Percentiles rank a stretch among this genome's conserved stretches.
Evolutionary conservation across 768 basidiomycete species (phyloP).

Genomic region (Podaxis carcinomalis): DNA sequence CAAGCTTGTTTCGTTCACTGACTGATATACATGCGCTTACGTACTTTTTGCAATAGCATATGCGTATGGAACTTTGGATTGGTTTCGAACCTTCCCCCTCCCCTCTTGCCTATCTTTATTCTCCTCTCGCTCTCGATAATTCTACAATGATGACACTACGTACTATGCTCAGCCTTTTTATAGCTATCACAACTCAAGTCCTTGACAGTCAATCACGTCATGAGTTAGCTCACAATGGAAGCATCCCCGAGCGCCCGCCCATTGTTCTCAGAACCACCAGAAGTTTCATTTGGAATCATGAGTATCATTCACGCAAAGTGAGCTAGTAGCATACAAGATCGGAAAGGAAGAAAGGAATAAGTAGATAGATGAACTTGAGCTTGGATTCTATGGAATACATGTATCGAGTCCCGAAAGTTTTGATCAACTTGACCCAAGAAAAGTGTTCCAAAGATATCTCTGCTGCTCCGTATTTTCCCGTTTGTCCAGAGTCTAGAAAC

Average conservation of each 20-base stretch:
- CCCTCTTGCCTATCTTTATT: not conserved
- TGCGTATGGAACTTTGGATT: not conserved
- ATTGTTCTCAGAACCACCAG: not conserved
- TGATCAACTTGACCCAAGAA: not conserved
- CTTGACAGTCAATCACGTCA: not conserved
- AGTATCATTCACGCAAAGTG: not conserved
- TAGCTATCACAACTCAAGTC: too few relatives aligned
- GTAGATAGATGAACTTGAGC: not conserved
- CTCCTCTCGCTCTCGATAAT: not conserved
- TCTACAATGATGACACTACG: too few relatives aligned
- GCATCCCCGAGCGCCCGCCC: not conserved
- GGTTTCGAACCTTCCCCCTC: not conserved
- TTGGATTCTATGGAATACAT: not conserved
- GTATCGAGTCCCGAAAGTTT: not conserved
- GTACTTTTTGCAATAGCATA: not conserved
- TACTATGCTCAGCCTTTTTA: too few relatives aligned
- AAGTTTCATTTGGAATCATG: not conserved
- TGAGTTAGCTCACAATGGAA: not conserved
- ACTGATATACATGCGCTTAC: not conserved
- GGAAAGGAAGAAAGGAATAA: not conserved
- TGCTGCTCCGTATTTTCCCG: not conserved
- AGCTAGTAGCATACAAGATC: not conserved
- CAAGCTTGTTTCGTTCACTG: not conserved
- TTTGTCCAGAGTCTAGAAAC: not conserved
- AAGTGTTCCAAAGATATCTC: not conserved